Evolutionary conservation across 78 protist species (phyloP).

Genomic region (Blattamonas nauphoetae): DNA sequence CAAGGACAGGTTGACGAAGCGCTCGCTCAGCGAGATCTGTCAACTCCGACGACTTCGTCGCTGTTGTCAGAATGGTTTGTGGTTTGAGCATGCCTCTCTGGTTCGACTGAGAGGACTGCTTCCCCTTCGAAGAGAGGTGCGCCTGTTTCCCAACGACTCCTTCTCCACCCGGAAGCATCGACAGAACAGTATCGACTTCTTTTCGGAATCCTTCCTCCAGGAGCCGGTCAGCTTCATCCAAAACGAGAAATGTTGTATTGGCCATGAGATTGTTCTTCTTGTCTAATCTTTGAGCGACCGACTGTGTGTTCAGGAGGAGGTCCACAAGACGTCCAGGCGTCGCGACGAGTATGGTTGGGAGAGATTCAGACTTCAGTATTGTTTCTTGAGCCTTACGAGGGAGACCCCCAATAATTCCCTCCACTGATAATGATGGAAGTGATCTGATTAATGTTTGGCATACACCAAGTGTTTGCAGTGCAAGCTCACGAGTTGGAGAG

Average conservation of each 20-base stretch:
- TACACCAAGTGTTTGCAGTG: conserved; percentile 31
- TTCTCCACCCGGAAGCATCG: neutral
- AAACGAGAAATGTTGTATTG: conserved; percentile 77
- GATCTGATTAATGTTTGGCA: neutral
- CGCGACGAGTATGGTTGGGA: conserved; percentile 73
- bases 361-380: neutral
- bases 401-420: neutral
- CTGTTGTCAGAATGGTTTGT: neutral
- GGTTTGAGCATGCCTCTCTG: neutral
- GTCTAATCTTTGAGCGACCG: neutral
- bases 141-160: no score
- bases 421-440: conserved; percentile 31
- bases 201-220: neutral
- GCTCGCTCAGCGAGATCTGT: neutral
- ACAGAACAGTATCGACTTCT: neutral
- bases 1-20: neutral
- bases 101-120: neutral
- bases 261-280: conserved; percentile 5
- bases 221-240: conserved; percentile 84
- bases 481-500: conserved; percentile 29
- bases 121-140: neutral
- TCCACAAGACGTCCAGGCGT: conserved; percentile 99
- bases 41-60: neutral
- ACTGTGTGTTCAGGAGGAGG: conserved; percentile 46
- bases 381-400: neutral